These are phyloP conservation scores for Sicyos baderoa DNA, from an alignment of 306 rosid species.

Conservation along the genomic window DNA sequence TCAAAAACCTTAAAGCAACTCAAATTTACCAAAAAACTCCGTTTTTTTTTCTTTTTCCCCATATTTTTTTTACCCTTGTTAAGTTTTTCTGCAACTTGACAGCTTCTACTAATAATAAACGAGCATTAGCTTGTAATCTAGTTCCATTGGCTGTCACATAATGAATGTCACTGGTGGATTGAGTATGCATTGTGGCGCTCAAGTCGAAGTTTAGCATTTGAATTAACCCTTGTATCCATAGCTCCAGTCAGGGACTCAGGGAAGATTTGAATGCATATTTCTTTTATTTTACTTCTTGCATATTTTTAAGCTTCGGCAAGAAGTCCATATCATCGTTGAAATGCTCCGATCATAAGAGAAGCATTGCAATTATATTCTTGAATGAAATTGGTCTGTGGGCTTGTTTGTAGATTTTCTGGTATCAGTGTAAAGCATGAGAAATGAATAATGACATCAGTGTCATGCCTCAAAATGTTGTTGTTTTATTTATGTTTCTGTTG, in stretches of 20 bases:
- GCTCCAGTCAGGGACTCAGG: neutral
- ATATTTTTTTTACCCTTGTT: neutral
- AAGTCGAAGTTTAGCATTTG: neutral
- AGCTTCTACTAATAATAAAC: neutral
- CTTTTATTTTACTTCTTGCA: neutral
- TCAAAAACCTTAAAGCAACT: neutral
- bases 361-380: neutral
- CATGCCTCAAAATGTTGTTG: neutral
- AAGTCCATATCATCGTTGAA: constrained; percentile 1
- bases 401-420: constrained; percentile 1
- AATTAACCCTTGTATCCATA: neutral
- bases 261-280: neutral
- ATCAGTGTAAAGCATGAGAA: neutral
- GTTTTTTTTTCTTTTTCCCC: neutral
- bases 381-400: neutral
- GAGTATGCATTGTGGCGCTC: neutral
- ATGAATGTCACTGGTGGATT: neutral
- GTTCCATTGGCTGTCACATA: neutral
- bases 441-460: neutral
- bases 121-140: neutral
- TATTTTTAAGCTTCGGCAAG: neutral
- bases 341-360: neutral
- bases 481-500: neutral
- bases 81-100: neutral
- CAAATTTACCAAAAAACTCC: neutral